Conservation (phyloP, 805 yeast genomes). For the Candida andamanensis region DNA sequence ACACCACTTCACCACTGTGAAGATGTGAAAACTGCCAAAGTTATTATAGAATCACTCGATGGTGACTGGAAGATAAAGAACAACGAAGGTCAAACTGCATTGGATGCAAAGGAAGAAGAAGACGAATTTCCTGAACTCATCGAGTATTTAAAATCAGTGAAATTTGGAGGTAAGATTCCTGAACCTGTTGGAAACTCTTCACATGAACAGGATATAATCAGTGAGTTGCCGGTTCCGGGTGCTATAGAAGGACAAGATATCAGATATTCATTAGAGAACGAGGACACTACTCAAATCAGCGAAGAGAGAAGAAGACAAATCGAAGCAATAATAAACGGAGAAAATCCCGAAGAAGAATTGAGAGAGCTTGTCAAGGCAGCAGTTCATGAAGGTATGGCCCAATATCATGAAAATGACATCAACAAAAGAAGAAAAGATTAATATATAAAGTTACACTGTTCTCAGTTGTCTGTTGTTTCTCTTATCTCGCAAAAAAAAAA, state of each 20-base stretch:
- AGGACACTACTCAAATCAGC: constrained; percentile 18
- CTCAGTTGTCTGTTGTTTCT: too few relatives aligned
- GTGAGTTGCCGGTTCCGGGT: constrained; percentile 33
- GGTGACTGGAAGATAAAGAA: constrained; percentile 67
- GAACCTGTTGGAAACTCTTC: not conserved
- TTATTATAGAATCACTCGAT: constrained; percentile 58
- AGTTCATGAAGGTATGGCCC: constrained; percentile 51
- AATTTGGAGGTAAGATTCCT: constrained; percentile 7
- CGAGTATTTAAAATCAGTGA: constrained; percentile 45
- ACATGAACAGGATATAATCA: constrained; percentile 2
- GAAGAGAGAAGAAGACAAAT: constrained; percentile 57
- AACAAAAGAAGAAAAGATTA: not conserved
- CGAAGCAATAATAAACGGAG: constrained; percentile 70
- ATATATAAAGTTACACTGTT: too few relatives aligned
- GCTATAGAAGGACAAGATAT: constrained; percentile 45
- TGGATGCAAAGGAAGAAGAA: constrained; percentile 74
- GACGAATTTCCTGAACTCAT: constrained; percentile 83
- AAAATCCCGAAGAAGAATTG: constrained; percentile 74
- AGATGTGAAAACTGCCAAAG: constrained; percentile 56
- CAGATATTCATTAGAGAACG: constrained; percentile 49
- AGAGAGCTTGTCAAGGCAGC: constrained; percentile 62
- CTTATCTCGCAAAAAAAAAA: too few relatives aligned
- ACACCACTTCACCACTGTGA: constrained; percentile 93
- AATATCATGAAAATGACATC: constrained; percentile 16
- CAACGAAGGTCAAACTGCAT: constrained; percentile 69